A percentile compares a stretch with the other conserved stretches of the same genome.
Conservation (phyloP, 1,139 yeast genomes). For the Geotrichum candidum region DNA sequence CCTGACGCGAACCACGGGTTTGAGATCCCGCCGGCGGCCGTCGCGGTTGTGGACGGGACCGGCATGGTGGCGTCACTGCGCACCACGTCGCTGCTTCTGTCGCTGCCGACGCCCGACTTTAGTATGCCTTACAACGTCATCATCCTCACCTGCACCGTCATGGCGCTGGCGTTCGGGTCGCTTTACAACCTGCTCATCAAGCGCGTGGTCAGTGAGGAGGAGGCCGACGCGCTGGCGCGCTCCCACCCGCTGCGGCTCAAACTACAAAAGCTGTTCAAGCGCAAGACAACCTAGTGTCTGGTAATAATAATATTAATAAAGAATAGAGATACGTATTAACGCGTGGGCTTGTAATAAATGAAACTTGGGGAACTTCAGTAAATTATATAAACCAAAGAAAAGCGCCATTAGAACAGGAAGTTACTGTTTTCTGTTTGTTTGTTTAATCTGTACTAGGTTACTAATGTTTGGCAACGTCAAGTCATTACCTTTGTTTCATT, state of each 20-base stretch:
- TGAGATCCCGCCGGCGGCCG: constrained; percentile 79
- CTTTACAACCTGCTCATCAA: constrained; percentile 73
- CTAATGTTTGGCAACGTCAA: no score
- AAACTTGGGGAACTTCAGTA: no score
- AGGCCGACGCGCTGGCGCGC: constrained; percentile 45
- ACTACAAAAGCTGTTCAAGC: neutral
- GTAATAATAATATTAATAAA: neutral
- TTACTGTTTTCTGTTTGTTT: no score
- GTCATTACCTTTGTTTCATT: no score
- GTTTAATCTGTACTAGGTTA: no score
- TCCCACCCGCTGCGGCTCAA: neutral
- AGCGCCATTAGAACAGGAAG: no score
- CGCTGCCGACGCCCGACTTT: constrained; percentile 95
- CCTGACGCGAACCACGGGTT: constrained; percentile 99
- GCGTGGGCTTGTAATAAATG: neutral
- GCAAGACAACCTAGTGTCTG: neutral
- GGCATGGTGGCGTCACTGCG: constrained; percentile 51
- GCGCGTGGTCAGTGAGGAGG: constrained; percentile 69
- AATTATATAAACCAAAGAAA: no score
- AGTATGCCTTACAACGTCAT: constrained; percentile 99
- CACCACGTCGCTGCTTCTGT: constrained; percentile 76
- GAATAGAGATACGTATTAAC: neutral
- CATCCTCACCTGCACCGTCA: constrained; percentile 84
- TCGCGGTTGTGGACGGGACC: constrained; percentile 43
- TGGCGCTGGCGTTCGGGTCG: constrained; percentile 89